phyloP scores from a whole-genome alignment of 2,329 filamentous ascomycete species.

The Aspergillus sclerotialis region DNA sequence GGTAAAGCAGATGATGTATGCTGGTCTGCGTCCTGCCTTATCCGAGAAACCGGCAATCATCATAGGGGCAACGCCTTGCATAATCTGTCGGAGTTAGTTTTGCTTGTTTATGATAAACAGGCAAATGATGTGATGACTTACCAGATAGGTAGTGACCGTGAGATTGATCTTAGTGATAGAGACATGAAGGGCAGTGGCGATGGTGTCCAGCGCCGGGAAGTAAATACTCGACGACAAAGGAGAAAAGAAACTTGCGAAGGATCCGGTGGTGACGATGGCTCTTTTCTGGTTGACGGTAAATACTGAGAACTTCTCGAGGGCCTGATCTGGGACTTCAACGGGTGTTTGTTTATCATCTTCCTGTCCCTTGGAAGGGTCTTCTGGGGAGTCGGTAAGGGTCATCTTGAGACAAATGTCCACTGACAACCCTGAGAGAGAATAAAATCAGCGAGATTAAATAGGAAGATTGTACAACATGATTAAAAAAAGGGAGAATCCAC shows the following conservation, averaged over 20 bases:
- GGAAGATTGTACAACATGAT: too few species aligned
- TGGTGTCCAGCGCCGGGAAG: constrained; percentile 28
- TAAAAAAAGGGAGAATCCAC: too few species aligned
- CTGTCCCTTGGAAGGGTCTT: neutral
- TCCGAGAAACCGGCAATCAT: constrained; percentile 47
- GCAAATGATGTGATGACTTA: constrained; percentile 11
- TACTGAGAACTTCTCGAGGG: constrained; percentile 13
- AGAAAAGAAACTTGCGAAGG: constrained; percentile 23
- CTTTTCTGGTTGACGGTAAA: constrained; percentile 18
- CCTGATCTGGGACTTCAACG: neutral
- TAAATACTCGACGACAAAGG: constrained; percentile 30
- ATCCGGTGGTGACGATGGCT: constrained; percentile 15
- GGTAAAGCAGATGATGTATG: constrained; percentile 47
- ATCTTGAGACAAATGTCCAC: neutral
- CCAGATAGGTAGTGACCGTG: constrained; percentile 46
- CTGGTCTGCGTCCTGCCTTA: constrained; percentile 44
- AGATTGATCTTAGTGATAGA: constrained; percentile 41
- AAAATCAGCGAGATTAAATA: too few species aligned
- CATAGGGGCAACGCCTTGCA: constrained; percentile 35
- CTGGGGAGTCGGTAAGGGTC: neutral
- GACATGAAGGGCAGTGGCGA: constrained; percentile 33
- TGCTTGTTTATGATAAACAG: constrained; percentile 1
- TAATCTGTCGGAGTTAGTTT: constrained; percentile 9
- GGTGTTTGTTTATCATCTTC: neutral
- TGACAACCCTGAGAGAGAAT: too few species aligned